Evolutionary conservation across 139 green algal genomes (phyloP).

Genomic region (Chlorella sp.): DNA sequence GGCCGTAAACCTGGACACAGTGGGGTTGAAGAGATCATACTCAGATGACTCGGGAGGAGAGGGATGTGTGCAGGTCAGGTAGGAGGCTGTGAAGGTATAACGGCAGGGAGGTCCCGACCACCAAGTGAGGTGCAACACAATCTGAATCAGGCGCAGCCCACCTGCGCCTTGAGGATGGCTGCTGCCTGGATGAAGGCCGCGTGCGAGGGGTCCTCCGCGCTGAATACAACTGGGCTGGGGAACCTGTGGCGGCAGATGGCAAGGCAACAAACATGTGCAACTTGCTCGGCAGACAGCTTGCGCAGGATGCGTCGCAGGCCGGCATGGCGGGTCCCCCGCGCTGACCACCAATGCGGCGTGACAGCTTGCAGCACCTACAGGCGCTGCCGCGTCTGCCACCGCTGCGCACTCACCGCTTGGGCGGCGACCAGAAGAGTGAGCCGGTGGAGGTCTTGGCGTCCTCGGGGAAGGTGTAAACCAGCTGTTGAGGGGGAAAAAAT

Average conservation of each 20-base stretch:
- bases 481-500: slow-evolving; percentile 60
- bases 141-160: not conserved
- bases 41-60: no score
- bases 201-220: slow-evolving; percentile 75
- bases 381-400: no score
- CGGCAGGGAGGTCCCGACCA: not conserved
- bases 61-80: no score
- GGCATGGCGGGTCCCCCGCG: no score
- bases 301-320: no score
- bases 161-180: slow-evolving; percentile 87
- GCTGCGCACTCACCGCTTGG: slow-evolving; percentile 79
- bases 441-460: slow-evolving; percentile 92
- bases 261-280: no score
- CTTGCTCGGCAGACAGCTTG: no score
- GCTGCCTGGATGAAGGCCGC: slow-evolving; percentile 79
- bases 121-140: not conserved
- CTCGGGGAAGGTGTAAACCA: slow-evolving; percentile 96
- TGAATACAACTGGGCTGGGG: slow-evolving; percentile 84
- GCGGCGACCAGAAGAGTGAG: slow-evolving; percentile 94
- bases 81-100: not conserved
- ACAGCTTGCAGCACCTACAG: no score
- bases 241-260: slow-evolving; percentile 60
- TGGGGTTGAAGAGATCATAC: not conserved
- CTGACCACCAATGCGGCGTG: no score
- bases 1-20: slow-evolving; percentile 71